Evolutionary conservation across 345 rosid genomes (phyloP).

Genomic region (Gossypium anomalum): DNA sequence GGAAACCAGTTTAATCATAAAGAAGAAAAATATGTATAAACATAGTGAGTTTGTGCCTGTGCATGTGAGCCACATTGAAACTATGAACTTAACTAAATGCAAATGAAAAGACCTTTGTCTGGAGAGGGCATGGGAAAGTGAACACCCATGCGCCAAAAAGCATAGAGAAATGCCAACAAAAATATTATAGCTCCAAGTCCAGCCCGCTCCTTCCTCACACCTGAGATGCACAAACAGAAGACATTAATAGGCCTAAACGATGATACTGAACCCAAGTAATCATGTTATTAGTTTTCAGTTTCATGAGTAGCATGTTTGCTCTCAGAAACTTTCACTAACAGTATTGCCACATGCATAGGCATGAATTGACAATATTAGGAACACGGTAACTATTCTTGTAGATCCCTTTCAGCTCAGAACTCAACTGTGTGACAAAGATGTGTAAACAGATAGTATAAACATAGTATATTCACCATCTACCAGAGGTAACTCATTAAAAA

Average conservation of each 20-base stretch:
- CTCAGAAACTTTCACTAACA: neutral
- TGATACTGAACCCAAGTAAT: neutral
- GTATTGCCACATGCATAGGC: neutral
- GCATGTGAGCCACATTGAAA: neutral
- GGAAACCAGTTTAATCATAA: conserved; percentile 8
- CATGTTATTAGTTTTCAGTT: neutral
- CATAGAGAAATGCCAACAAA: conserved; percentile 83
- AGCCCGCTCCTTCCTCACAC: conserved; percentile 89
- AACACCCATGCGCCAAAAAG: conserved; percentile 99
- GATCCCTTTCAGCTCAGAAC: neutral
- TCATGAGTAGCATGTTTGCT: neutral
- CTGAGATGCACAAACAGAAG: conserved; percentile 29
- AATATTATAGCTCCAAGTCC: conserved; percentile 85
- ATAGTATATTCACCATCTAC: neutral
- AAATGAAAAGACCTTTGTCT: conserved; percentile 57
- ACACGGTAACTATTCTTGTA: neutral
- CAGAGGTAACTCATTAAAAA: neutral
- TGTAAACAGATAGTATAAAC: neutral
- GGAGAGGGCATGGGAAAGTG: conserved; percentile 98
- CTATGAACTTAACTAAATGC: conserved; percentile 8
- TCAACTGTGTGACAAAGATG: neutral
- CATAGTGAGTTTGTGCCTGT: neutral
- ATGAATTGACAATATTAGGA: neutral
- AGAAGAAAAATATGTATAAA: conserved; percentile 1
- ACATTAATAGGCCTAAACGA: neutral